phyloP scores from a whole-genome alignment of 2,329 filamentous ascomycete species.

The Aspergillus phoenicis region DNA sequence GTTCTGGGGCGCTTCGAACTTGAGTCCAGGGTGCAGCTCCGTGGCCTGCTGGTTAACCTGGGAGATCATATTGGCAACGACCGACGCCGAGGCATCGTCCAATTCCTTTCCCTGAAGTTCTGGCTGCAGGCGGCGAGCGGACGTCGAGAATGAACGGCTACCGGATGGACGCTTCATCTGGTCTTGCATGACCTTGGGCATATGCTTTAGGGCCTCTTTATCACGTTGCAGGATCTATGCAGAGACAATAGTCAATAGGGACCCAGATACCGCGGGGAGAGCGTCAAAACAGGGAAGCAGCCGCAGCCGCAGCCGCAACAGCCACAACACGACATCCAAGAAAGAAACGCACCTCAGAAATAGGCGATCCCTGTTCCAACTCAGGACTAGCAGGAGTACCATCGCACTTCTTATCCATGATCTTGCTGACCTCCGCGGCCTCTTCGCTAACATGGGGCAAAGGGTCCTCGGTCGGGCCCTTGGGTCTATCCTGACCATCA shows the following conservation, averaged over 20 bases:
- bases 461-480: constrained; percentile 54
- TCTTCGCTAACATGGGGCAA: constrained; percentile 67
- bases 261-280: background rate
- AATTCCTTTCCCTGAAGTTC: constrained; percentile 21
- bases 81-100: constrained; percentile 35
- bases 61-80: constrained; percentile 42
- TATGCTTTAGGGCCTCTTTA: constrained; percentile 61
- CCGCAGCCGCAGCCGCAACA: background rate
- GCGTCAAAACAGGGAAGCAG: background rate
- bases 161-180: constrained; percentile 51
- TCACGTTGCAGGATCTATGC: constrained; percentile 64
- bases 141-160: constrained; percentile 62
- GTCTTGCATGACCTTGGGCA: constrained; percentile 68
- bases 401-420: constrained; percentile 53
- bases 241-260: constrained; percentile 9
- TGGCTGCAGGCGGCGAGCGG: constrained; percentile 43
- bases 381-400: constrained; percentile 57
- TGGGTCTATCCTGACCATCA: constrained; percentile 31
- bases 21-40: constrained; percentile 62
- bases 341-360: constrained; percentile 59
- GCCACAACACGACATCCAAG: background rate
- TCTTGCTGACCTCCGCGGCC: constrained; percentile 61
- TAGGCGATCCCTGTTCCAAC: constrained; percentile 65
- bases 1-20: constrained; percentile 73
- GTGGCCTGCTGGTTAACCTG: constrained; percentile 36